Percentiles rank a stretch among this genome's conserved stretches.
phyloP scores from a whole-genome alignment of 2,329 filamentous ascomycete genomes.

The Fusarium illudens region DNA sequence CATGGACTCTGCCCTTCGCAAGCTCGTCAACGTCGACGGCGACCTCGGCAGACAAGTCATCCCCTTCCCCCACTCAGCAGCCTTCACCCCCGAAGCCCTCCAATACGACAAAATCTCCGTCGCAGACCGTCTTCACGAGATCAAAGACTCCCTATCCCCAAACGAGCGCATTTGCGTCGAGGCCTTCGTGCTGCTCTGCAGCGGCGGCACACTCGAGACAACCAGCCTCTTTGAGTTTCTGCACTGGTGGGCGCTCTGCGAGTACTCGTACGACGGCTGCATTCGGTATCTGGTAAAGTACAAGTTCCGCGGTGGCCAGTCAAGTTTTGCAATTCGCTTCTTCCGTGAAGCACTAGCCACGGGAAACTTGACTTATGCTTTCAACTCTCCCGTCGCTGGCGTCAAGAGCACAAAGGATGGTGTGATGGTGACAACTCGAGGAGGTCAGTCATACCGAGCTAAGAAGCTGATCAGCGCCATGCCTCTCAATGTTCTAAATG shows the following conservation, averaged over 20 bases:
- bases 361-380: constrained; percentile 51
- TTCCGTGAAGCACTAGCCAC: constrained; percentile 54
- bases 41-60: constrained; percentile 48
- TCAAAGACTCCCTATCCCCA: constrained; percentile 49
- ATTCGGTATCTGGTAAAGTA: constrained; percentile 52
- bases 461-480: constrained; percentile 52
- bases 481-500: constrained; percentile 55
- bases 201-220: constrained; percentile 53
- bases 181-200: constrained; percentile 53
- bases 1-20: constrained; percentile 48
- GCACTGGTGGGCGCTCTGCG: constrained; percentile 57
- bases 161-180: constrained; percentile 53
- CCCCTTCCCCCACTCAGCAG: constrained; percentile 51
- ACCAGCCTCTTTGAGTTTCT: constrained; percentile 58
- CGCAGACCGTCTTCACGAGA: constrained; percentile 53
- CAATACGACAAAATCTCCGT: constrained; percentile 53
- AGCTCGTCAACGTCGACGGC: constrained; percentile 58
- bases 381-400: constrained; percentile 49
- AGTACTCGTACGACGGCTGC: constrained; percentile 51
- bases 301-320: constrained; percentile 55
- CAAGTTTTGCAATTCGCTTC: constrained; percentile 54
- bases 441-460: constrained; percentile 43
- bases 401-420: constrained; percentile 42
- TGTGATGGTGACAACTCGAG: constrained; percentile 47
- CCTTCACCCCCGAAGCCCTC: constrained; percentile 44